Evolutionary conservation across 192 early-diverging fungal species (phyloP), one percentile per base, ranked within the genome.

Genomic region (Linnemannia zychae): DNA sequence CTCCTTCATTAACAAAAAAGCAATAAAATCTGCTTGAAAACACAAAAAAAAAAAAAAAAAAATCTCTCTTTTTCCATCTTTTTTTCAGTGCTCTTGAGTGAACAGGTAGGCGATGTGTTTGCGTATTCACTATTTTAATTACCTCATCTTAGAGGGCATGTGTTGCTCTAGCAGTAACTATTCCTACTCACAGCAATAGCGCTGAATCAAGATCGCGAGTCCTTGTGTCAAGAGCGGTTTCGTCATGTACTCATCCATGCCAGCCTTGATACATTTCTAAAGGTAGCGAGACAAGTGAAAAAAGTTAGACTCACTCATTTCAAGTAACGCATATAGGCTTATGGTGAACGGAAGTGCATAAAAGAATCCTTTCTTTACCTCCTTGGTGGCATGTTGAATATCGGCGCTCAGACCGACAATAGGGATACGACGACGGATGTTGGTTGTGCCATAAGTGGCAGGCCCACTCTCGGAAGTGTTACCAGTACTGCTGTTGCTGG

Each of bases 171-270:
- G n/a, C n/a, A n/a, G n/a, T n/a, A n/a, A n/a, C 9, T 44, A 44
- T 9, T 44, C 67, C 67, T 57, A 75, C 3, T 49, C 28, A 37
- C 79, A 81, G 40, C 79, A 81, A 46, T 81, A 81, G 3, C 79
- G 67, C 47, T 85, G 83, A 49, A 85, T 85, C 65, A 85, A 36
- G 4, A 79, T 72, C 37, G 83, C 83, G 11, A 85, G 83, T 50
- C 83, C 83, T n/a, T 79, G 76, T 20, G 83, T 85, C 33, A 85
- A 73, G 36, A 85, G 69, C n/a, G 83, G 83, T 18, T 85, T 85
- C n/a, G 83, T 85, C 83, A 79, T 75, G 70, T 85, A 85, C 38
- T 85, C 83, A n/a, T 85, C 74, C 83, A 85, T 85, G 36, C 83
- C 83, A 7, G 77, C 83, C 33, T 75, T 60, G 69, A 85, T 85